Conservation (phyloP, 2,329 filamentous ascomycete genomes). For the Ophiocordyceps camponoti-leonardi region DNA sequence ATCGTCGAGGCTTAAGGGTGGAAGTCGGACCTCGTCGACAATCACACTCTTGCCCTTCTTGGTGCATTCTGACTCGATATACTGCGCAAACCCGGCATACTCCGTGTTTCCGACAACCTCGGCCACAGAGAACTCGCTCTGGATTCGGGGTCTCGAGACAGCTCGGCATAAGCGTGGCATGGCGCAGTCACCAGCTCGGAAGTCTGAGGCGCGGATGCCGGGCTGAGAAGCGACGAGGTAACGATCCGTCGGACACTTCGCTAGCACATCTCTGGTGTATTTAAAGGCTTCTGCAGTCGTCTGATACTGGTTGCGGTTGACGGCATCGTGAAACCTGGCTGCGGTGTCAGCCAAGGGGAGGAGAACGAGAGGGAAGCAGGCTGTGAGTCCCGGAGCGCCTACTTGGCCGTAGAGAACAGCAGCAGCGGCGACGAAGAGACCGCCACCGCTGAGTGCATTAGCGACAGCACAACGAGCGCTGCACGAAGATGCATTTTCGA, state of each 20-base stretch:
- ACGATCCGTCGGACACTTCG: constrained; percentile 51
- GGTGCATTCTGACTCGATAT: constrained; percentile 29
- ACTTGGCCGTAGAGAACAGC: constrained; percentile 72
- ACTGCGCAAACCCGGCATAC: constrained; percentile 20
- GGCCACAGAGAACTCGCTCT: constrained; percentile 28
- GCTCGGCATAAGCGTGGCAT: constrained; percentile 33
- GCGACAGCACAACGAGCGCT: constrained; percentile 31
- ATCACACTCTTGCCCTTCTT: constrained; percentile 17
- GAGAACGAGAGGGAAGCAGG: not conserved
- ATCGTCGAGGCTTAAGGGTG: constrained; percentile 19
- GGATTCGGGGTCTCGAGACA: constrained; percentile 16
- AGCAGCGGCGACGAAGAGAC: constrained; percentile 82
- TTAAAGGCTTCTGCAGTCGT: constrained; percentile 25
- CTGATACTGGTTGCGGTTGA: constrained; percentile 27
- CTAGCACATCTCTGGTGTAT: constrained; percentile 33
- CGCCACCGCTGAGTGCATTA: constrained; percentile 45
- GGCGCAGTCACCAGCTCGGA: constrained; percentile 33
- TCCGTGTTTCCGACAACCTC: constrained; percentile 38
- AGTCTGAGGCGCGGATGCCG: constrained; percentile 53
- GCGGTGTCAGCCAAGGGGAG: not conserved
- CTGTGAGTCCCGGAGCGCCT: constrained; percentile 18
- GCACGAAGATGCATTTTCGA: constrained; percentile 37
- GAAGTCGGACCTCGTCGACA: constrained; percentile 23
- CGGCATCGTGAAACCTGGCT: constrained; percentile 15
- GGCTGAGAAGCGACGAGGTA: constrained; percentile 70